These are phyloP conservation scores for Urochloa ruziziensis DNA, from an alignment of 176 grass and related monocot genomes.

Conservation along the genomic window DNA sequence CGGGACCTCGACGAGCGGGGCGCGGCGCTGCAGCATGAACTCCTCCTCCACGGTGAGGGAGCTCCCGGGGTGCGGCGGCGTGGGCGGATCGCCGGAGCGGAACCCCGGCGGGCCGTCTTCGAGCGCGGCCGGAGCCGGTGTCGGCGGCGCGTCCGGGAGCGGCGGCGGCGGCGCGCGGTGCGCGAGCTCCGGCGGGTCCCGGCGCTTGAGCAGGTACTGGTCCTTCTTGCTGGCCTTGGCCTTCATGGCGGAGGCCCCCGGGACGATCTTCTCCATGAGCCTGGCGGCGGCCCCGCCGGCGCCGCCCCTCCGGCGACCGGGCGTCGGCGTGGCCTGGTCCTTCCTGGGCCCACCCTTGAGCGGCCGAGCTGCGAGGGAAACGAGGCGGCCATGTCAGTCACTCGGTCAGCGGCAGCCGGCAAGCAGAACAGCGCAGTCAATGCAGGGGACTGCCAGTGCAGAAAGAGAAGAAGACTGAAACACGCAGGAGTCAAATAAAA, in stretches of 20 bases:
- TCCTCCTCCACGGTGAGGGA: slow-evolving; percentile 11
- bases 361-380: slow-evolving; percentile 35
- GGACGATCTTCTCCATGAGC: slow-evolving; percentile 47
- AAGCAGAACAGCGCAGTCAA: not conserved
- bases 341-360: slow-evolving; percentile 28
- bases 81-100: slow-evolving; percentile 17
- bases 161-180: not conserved
- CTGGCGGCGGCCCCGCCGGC: slow-evolving; percentile 37
- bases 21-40: slow-evolving; percentile 52
- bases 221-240: slow-evolving; percentile 58
- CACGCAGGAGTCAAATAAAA: too few species aligned
- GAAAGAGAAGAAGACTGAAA: not conserved
- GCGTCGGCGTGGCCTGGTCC: not conserved
- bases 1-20: not conserved
- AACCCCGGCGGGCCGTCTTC: slow-evolving; percentile 45
- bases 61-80: slow-evolving; percentile 23
- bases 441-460: not conserved
- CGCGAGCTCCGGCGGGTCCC: slow-evolving; percentile 32
- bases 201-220: slow-evolving; percentile 87
- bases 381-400: slow-evolving; percentile 17
- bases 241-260: slow-evolving; percentile 29
- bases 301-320: slow-evolving; percentile 33
- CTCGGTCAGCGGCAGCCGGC: not conserved
- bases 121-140: not conserved
- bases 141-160: slow-evolving; percentile 34